Percentiles rank a stretch among this genome's conserved stretches.
Evolutionary conservation across 2,329 filamentous ascomycete genomes (phyloP).

Genomic region (Trematosphaeria pertusa): DNA sequence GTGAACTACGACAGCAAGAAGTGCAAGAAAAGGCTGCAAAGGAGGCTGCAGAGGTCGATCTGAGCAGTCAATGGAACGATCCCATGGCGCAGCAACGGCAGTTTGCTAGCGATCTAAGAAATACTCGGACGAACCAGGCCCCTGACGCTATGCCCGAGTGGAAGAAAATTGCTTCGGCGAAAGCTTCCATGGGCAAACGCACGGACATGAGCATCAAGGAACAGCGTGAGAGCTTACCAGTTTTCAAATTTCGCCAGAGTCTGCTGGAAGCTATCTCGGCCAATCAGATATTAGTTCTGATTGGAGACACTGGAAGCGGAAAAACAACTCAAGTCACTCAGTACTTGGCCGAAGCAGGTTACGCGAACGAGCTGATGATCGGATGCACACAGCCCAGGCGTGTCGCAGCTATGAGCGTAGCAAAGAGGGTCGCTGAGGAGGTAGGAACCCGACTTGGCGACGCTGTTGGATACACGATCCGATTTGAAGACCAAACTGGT

Average conservation of each 20-base stretch:
- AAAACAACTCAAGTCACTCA: conserved; percentile 98
- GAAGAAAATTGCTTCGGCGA: conserved; percentile 83
- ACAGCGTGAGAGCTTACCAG: conserved; percentile 86
- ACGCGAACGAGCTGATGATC: conserved; percentile 85
- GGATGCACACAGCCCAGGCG: conserved; percentile 96
- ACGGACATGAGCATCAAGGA: conserved; percentile 94
- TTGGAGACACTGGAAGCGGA: conserved; percentile 95
- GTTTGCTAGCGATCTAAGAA: conserved; percentile 87
- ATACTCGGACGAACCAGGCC: conserved; percentile 64
- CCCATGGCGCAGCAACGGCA: conserved; percentile 91
- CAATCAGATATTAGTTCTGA: conserved; percentile 93
- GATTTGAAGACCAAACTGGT: conserved; percentile 94
- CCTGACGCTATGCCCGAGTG: conserved; percentile 83
- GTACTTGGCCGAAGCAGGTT: conserved; percentile 91
- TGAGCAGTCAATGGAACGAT: conserved; percentile 93
- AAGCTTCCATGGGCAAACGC: conserved; percentile 81
- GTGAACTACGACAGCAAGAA: conserved; percentile 88
- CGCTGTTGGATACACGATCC: conserved; percentile 97
- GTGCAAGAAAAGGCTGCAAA: conserved; percentile 78
- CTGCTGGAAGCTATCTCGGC: conserved; percentile 85
- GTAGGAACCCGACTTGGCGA: conserved; percentile 92
- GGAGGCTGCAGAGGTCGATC: conserved; percentile 77
- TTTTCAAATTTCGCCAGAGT: conserved; percentile 86
- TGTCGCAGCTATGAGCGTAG: conserved; percentile 98
- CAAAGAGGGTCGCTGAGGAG: conserved; percentile 96